phyloP scores from a whole-genome alignment of 768 basidiomycete species.

The Boletales sp. region DNA sequence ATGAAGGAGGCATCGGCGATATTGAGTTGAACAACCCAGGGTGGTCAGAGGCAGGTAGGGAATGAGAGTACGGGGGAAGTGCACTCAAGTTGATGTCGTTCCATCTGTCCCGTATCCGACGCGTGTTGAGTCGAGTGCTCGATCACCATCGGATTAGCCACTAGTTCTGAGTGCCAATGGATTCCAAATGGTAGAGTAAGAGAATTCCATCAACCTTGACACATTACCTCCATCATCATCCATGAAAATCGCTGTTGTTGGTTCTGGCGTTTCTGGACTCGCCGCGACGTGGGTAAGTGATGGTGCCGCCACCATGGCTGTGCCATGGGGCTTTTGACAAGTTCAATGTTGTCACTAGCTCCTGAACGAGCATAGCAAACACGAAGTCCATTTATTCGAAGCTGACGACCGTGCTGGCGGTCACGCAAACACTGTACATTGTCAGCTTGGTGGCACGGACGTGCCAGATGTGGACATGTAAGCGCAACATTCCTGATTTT shows the following conservation, averaged over 20 bases:
- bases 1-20: constrained; percentile 64
- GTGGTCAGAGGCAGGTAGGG: constrained; percentile 41
- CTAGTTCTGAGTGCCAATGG: too few relatives aligned
- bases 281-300: constrained; percentile 65
- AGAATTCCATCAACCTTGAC: too few relatives aligned
- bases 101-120: too few relatives aligned
- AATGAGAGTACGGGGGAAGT: background rate
- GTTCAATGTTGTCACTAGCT: constrained; percentile 34
- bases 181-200: too few relatives aligned
- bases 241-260: constrained; percentile 64
- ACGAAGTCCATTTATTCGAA: constrained; percentile 75
- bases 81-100: background rate
- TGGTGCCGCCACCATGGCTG: too few relatives aligned
- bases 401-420: constrained; percentile 65
- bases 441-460: constrained; percentile 37
- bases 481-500: constrained; percentile 19
- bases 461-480: constrained; percentile 73
- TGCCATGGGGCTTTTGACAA: too few relatives aligned
- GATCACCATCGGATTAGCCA: too few relatives aligned
- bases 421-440: constrained; percentile 72
- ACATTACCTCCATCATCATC: too few relatives aligned
- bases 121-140: too few relatives aligned
- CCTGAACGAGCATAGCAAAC: constrained; percentile 69
- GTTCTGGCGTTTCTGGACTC: constrained; percentile 77
- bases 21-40: constrained; percentile 55